Evolutionary conservation across 2,329 filamentous ascomycete genomes (phyloP).

Genomic region (Fusarium xyrophilum): DNA sequence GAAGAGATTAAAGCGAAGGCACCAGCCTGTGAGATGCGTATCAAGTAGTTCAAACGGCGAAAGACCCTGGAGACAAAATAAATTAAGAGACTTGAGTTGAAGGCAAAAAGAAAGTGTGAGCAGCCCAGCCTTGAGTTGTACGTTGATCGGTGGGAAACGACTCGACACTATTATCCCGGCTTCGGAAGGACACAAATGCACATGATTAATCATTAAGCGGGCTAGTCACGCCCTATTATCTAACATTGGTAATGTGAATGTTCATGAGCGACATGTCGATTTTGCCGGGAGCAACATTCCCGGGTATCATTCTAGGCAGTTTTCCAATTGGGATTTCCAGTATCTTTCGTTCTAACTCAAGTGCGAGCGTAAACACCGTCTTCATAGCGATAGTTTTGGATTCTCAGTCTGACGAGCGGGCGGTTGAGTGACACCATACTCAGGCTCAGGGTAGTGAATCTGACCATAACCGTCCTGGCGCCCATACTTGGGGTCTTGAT

Average conservation of each 20-base stretch:
- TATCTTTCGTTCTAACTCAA: conserved; percentile 2
- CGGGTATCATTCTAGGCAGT: conserved; percentile 22
- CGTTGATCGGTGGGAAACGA: no score
- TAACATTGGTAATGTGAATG: conserved; percentile 11
- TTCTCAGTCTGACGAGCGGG: conserved; percentile 12
- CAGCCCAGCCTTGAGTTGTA: background rate
- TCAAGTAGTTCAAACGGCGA: background rate
- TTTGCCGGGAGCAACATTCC: conserved; percentile 11
- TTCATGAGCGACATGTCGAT: conserved; percentile 17
- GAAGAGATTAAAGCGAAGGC: background rate
- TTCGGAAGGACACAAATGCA: background rate
- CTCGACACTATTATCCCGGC: background rate
- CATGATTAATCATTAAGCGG: conserved; percentile 35
- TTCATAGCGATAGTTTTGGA: conserved; percentile 45
- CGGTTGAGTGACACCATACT: conserved; percentile 23
- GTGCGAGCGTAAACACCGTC: conserved; percentile 49
- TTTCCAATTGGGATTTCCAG: background rate
- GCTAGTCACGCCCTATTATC: background rate
- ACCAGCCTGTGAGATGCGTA: no score
- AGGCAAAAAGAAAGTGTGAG: background rate
- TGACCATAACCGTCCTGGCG: conserved; percentile 42
- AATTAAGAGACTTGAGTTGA: background rate
- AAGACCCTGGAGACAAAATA: background rate
- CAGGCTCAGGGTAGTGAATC: conserved; percentile 39
- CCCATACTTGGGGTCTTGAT: conserved; percentile 35